Evolutionary conservation across 2,329 filamentous ascomycete species (phyloP).

Genomic region (Knufia petricola): DNA sequence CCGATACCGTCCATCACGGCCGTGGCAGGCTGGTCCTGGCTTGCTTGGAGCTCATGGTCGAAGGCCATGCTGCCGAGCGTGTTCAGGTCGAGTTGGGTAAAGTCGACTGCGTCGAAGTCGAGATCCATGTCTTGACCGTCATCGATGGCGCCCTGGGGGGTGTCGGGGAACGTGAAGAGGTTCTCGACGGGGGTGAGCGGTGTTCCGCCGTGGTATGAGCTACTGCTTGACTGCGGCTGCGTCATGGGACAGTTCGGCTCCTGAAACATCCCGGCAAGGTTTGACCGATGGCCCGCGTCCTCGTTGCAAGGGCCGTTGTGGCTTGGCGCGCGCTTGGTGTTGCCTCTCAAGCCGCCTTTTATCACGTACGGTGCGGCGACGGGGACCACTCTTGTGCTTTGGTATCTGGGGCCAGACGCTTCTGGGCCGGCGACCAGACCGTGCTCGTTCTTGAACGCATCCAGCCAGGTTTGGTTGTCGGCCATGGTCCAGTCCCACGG

Average conservation of each 20-base stretch:
- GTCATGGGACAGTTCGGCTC: slow-evolving; percentile 2
- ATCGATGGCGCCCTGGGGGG: slow-evolving; percentile 10
- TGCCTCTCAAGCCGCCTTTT: slow-evolving; percentile 30
- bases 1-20: background rate
- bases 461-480: slow-evolving; percentile 38
- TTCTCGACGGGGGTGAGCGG: slow-evolving; percentile 4
- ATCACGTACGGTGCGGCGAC: slow-evolving; percentile 36
- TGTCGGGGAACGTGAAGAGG: slow-evolving; percentile 7
- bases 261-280: slow-evolving; percentile 4
- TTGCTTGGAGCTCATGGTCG: slow-evolving; percentile 1
- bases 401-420: slow-evolving; percentile 26
- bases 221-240: background rate
- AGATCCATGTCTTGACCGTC: slow-evolving; percentile 20
- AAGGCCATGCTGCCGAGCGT: slow-evolving; percentile 19
- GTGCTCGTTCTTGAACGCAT: slow-evolving; percentile 35
- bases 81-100: slow-evolving; percentile 19
- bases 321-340: slow-evolving; percentile 21
- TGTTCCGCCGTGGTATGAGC: background rate
- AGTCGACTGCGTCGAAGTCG: slow-evolving; percentile 23
- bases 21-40: background rate
- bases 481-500: slow-evolving; percentile 35
- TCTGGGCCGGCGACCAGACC: slow-evolving; percentile 26
- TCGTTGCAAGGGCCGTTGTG: slow-evolving; percentile 7
- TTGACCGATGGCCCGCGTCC: background rate
- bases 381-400: slow-evolving; percentile 30